Evolutionary conservation across 1,139 yeast species (phyloP).

Genomic region (Geotrichum cucujoidarum): DNA sequence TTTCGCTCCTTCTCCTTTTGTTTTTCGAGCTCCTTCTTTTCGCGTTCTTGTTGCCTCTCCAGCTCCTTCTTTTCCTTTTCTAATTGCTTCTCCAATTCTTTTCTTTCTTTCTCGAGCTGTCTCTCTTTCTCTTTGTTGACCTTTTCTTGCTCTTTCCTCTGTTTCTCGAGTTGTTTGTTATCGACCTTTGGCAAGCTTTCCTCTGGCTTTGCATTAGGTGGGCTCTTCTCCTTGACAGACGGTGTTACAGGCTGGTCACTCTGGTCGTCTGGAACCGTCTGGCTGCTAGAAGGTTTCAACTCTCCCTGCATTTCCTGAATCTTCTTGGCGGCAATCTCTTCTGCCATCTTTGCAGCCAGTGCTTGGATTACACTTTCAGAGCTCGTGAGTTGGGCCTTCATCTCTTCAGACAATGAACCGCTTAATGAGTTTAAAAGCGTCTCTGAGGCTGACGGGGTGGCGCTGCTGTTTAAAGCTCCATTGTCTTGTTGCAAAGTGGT

Average conservation of each 20-base stretch:
- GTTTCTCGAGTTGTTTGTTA: background rate
- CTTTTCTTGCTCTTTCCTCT: conserved; percentile 1
- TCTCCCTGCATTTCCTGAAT: conserved; percentile 11
- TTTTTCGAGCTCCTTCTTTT: conserved; percentile 1
- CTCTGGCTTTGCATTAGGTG: too few relatives aligned
- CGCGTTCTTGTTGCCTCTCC: conserved; percentile 4
- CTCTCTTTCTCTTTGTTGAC: background rate
- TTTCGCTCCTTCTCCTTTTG: background rate
- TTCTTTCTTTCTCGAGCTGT: background rate
- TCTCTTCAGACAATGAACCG: conserved; percentile 10
- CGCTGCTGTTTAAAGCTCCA: background rate
- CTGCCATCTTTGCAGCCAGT: conserved; percentile 19
- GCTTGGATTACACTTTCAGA: conserved; percentile 13
- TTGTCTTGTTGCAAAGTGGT: background rate
- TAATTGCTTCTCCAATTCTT: background rate
- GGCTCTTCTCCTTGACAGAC: too few relatives aligned
- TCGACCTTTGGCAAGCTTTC: background rate
- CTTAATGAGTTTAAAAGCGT: conserved; percentile 5
- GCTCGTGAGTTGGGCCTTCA: conserved; percentile 2
- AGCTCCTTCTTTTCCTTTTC: conserved; percentile 9
- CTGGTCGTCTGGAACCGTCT: too few relatives aligned
- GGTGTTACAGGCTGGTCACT: too few relatives aligned
- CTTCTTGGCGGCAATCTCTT: conserved; percentile 14
- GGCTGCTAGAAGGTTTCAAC: too few relatives aligned
- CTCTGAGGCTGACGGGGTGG: background rate